Base-by-base conservation (phyloP, 768 basidiomycete species). In the Antrodiella citrinella region DNA sequence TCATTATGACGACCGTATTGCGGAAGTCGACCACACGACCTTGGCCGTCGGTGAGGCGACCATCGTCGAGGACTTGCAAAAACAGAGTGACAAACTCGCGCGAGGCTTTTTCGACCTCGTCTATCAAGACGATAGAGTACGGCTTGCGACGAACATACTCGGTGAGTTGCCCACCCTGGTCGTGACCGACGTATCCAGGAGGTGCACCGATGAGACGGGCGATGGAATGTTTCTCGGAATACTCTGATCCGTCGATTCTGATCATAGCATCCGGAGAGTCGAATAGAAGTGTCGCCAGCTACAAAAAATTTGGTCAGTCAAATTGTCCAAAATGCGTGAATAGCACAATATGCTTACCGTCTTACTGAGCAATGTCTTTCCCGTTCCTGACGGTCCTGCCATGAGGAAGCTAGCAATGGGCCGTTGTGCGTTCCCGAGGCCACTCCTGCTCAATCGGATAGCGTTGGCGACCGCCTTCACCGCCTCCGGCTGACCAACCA, bases 361-460 rank as follows among this genome's bases (percentile, higher is more conserved):
- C 70, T 96, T 97, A 42, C 84, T 84, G 55, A 96, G 73, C 53
- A 92, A 72, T 0, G 92, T 95, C 71, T 98, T 91, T 39, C 89
- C 90, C 3, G 89, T 93, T 20, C 91, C 91, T 3, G 86, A 87
- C 25, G 91, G 90, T n/a, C 90, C 90, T 4, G 84, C 84, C 77
- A 96, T 87, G 49, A 97, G 69, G 72, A 96, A 96, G 59, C 86
- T 90, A 0, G 95, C 93, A 51, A 96, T 86, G 3, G 95, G 95
- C 45, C 91, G 71, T 43, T 84, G 75, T 25, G 88, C 79, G 62
- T 94, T 91, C 40, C 87, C 77, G n/a, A 99, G 72, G n/a, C 95
- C 95, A 58, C 90, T 91, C 45, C 95, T 79, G 21, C 91, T 94
- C 40, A 98, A 69, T 43, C 95, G 80, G 57, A 98, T 88, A 2